Conservation (phyloP, 371 early-diverging fungal species). For the Circinella umbellata region DNA sequence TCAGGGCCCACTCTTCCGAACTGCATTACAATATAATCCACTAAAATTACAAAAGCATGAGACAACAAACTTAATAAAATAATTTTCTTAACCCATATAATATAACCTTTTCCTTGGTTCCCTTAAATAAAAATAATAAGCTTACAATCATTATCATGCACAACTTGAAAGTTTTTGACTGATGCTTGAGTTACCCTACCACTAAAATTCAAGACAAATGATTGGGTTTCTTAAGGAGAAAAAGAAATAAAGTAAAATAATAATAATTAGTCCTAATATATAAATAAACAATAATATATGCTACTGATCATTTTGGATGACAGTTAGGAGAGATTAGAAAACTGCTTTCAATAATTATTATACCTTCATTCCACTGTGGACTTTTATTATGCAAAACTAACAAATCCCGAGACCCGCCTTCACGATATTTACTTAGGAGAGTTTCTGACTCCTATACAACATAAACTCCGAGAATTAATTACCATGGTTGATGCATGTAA, state of each 20-base stretch:
- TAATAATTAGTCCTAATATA: too few relatives aligned
- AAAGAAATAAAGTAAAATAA: not conserved
- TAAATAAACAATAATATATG: too few relatives aligned
- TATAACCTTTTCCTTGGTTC: not conserved
- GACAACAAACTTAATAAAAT: not conserved
- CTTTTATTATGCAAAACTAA: slow-evolving; percentile 85
- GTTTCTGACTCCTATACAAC: slow-evolving; percentile 65
- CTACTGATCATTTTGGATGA: not conserved
- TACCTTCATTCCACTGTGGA: slow-evolving; percentile 94
- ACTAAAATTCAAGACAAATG: slow-evolving; percentile 95
- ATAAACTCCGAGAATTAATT: not conserved
- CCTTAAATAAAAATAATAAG: slow-evolving; percentile 7
- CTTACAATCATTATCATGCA: slow-evolving; percentile 88
- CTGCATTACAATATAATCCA: slow-evolving; percentile 95
- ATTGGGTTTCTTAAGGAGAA: slow-evolving; percentile 72
- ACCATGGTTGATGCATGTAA: not conserved
- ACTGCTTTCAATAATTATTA: not conserved
- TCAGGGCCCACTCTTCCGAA: slow-evolving; percentile 89
- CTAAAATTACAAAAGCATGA: slow-evolving; percentile 33
- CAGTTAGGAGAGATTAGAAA: not conserved
- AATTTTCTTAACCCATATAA: not conserved
- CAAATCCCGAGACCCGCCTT: slow-evolving; percentile 64
- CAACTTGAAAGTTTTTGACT: slow-evolving; percentile 98
- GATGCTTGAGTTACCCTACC: slow-evolving; percentile 93
- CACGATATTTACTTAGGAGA: slow-evolving; percentile 64